phyloP scores from a whole-genome alignment of 768 basidiomycete species.

The Macrolepiota fuliginosa region DNA sequence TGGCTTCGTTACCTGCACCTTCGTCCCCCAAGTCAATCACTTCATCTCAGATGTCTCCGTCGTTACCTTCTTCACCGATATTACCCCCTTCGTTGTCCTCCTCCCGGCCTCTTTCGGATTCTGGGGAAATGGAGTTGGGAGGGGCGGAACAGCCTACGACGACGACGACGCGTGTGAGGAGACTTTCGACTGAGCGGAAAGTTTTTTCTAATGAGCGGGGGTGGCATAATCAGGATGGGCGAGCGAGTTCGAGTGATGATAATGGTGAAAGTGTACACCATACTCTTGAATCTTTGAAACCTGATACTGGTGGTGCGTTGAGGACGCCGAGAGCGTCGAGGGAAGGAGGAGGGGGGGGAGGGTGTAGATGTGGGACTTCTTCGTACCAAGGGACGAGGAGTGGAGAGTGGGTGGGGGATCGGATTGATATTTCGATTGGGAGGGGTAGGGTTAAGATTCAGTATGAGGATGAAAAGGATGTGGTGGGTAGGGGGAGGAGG shows the following conservation, averaged over 20 bases:
- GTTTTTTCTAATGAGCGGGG: background rate
- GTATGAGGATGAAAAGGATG: no score
- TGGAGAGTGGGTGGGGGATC: background rate
- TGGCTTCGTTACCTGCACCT: background rate
- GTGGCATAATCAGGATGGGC: background rate
- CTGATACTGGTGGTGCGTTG: background rate
- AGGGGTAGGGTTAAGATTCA: no score
- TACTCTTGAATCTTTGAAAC: background rate
- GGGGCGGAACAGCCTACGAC: no score
- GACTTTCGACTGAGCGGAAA: background rate
- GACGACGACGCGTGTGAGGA: background rate
- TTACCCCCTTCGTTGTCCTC: background rate
- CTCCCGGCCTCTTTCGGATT: background rate
- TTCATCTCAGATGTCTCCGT: background rate
- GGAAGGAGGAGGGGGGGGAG: background rate
- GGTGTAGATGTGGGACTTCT: background rate
- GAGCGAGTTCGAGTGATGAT: background rate
- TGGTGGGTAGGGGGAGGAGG: no score
- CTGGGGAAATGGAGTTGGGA: background rate
- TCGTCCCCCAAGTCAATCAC: background rate
- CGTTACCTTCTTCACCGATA: background rate
- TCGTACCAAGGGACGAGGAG: background rate
- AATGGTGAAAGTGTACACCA: background rate
- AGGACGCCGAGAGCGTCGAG: background rate
- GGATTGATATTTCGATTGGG: background rate